phyloP scores from a whole-genome alignment of 1,284 basidiomycete species.

The Inonotus hispidus region DNA sequence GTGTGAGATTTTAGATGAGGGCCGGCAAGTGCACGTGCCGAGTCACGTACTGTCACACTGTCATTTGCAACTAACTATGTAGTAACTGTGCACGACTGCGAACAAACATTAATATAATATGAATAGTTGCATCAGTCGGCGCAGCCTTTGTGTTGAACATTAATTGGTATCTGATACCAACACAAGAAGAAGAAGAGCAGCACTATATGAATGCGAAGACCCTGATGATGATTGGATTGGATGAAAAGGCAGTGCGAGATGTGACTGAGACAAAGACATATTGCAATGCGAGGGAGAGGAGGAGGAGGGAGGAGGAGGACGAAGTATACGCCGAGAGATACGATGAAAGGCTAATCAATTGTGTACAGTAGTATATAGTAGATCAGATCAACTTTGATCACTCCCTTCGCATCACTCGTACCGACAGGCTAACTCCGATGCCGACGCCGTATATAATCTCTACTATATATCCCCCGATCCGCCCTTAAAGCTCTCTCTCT shows the following conservation, averaged over 20 bases:
- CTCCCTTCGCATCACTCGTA: neutral
- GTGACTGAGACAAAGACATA: too few species aligned
- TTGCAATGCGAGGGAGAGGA: too few species aligned
- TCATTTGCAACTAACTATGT: neutral
- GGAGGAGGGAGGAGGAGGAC: too few species aligned
- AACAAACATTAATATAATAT: neutral
- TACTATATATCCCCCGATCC: neutral
- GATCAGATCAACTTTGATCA: too few species aligned
- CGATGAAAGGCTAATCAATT: neutral
- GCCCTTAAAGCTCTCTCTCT: neutral
- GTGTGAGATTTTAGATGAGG: too few species aligned
- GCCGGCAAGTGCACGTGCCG: neutral
- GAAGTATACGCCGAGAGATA: neutral
- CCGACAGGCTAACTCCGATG: neutral
- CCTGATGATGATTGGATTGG: too few species aligned
- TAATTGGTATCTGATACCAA: neutral
- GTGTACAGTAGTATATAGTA: neutral
- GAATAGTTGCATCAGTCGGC: neutral
- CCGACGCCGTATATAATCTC: neutral
- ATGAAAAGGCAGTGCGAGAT: neutral
- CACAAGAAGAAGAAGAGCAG: neutral
- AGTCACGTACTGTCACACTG: neutral
- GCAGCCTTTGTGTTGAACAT: neutral
- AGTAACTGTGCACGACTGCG: too few species aligned
- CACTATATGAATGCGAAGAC: neutral